Percentiles rank a stretch among this genome's conserved stretches.
Conservation (phyloP, 1,139 yeast genomes). For the Eremothecium coryli region DNA sequence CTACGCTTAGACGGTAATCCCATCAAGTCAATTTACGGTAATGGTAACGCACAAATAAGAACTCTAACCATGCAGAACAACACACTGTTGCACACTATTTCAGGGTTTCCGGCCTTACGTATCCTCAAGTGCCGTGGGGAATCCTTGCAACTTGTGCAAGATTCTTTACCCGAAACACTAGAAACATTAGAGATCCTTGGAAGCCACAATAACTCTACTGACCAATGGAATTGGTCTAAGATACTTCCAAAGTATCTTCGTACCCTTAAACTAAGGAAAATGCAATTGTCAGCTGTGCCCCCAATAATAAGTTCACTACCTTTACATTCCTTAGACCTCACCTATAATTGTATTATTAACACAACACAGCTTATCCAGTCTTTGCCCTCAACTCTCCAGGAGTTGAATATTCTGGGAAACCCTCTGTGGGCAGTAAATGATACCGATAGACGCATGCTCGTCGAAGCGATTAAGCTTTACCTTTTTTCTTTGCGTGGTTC, state of each 20-base stretch:
- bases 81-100: slow-evolving; percentile 8
- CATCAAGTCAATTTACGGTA: slow-evolving; percentile 12
- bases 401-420: slow-evolving; percentile 2
- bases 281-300: slow-evolving; percentile 5
- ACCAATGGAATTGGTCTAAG: slow-evolving; percentile 3
- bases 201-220: neutral
- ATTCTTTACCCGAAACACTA: slow-evolving; percentile 8
- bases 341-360: slow-evolving; percentile 4
- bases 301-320: slow-evolving; percentile 1
- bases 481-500: slow-evolving; percentile 1
- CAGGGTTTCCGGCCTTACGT: slow-evolving; percentile 9
- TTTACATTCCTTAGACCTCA: slow-evolving; percentile 3
- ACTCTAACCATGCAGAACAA: slow-evolving; percentile 6
- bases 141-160: slow-evolving; percentile 3
- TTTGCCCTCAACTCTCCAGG: slow-evolving; percentile 8
- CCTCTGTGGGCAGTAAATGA: slow-evolving; percentile 5
- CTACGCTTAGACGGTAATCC: slow-evolving; percentile 23
- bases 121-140: slow-evolving; percentile 8
- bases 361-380: slow-evolving; percentile 4
- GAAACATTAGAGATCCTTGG: slow-evolving; percentile 11
- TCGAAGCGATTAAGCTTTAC: slow-evolving; percentile 3
- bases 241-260: slow-evolving; percentile 3
- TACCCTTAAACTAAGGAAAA: slow-evolving; percentile 2
- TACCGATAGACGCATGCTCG: slow-evolving; percentile 2
- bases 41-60: slow-evolving; percentile 5